Base-by-base conservation (phyloP, 2,329 filamentous ascomycete species). In the Cyclaneusma minus region DNA sequence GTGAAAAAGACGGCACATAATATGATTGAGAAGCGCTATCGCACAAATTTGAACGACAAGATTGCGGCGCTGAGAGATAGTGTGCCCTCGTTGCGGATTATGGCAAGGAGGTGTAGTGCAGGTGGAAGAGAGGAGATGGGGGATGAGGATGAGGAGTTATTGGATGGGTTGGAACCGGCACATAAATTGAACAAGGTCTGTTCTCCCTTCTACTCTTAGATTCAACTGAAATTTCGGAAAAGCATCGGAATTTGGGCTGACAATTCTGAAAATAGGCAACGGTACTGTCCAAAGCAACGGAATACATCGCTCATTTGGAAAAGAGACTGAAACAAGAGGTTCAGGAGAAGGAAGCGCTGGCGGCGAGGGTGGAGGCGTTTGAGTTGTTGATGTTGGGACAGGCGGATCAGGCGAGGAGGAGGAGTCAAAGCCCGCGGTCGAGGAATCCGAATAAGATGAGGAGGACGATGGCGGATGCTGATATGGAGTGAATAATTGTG, bases 21-120 rank as follows among this genome's bases (percentile, higher is more conserved):
- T 52, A 78, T 85, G 52, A 83, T 85, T 37, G 80, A 87, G 52
- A 85, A 85, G 55, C 61, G 80, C 29, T 87, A 85, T 51, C 72
- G 80, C 37, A 82, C 75, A 27, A 87, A 87, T 43, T 59, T 87
- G 31, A 85, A 85, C 46, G 78, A 84, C 44, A 85, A 84, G 53
- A 85, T 87, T 40, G 64, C 76, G 11, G 75, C 77, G 27, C 55
- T 85, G 22, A 62, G 77, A 34, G 77, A 84, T 43, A 74, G 75
- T 25, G 76, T 87, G 1, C 74, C 75, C 2, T 72, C 64, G 41
- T 52, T 80, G n/a, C 60, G 73, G 16, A 60, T 64, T 21, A 64
- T 67, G 51, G 23, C 16, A 10, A 28, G 26, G 16, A 22, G 4
- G 1, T 14, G 16, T 3, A 10, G 5, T 12, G 20, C 17, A 14